Evolutionary conservation across 1,284 basidiomycete species (phyloP), one percentile per base, ranked within the genome.

Genomic region (Sporisorium scitamineum): DNA sequence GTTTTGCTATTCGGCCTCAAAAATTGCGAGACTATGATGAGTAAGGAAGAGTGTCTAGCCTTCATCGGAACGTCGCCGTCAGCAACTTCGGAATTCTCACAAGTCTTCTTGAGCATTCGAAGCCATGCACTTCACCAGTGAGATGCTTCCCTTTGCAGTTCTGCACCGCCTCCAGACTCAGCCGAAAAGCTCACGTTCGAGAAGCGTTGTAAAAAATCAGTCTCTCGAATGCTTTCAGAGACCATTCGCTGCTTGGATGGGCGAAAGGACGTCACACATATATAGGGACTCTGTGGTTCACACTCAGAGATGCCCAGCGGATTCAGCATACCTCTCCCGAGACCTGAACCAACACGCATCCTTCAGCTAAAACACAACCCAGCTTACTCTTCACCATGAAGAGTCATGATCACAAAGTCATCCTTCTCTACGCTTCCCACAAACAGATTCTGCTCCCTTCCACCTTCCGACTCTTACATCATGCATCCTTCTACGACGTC

Each of bases 341-440:
- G 29, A 18, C 47, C 26, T 48, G 1, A 11, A 9, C 10, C n/a
- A 47, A 18, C n/a, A 3, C n/a, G 29, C 9, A 9, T 3, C 18
- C 29, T 50, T n/a, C 47, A 50, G 16, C 48, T n/a, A 10, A 29
- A 27, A 2, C n/a, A n/a, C n/a, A n/a, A 6, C 1, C 26, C 20
- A 10, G n/a, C 37, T 26, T 10, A 26, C 47, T 18, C n/a, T 6
- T 11, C 54, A 39, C 41, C 29, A 45, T 37, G 44, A 31, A 42
- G n/a, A 55, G 42, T 16, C 69, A 71, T 24, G 31, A 51, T 20
- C 70, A 61, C 60, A 70, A 61, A 56, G 56, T 65, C 16, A 45
- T 67, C 22, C 48, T 75, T 26, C 29, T 75, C n/a, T 57, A 75
- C 26, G 67, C 67, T 27, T 63, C 60, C 16, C 53, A 66, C 24